A percentile compares a stretch with the other conserved stretches of the same genome.
Conservation (phyloP, 2,329 filamentous ascomycete genomes). For the Biscogniauxia marginata region DNA sequence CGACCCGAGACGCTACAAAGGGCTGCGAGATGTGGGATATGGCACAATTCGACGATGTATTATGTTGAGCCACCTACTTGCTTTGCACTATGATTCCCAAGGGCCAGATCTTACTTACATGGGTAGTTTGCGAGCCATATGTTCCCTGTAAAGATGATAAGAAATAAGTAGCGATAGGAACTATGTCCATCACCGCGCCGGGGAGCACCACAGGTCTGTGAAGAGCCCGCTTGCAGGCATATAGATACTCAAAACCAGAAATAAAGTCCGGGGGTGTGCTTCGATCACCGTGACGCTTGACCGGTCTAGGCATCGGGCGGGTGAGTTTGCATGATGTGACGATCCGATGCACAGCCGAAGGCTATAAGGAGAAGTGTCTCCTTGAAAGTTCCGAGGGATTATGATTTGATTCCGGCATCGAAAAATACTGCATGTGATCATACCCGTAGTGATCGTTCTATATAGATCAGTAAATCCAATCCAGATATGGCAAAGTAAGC, state of each 20-base stretch:
- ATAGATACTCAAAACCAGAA: constrained; percentile 11
- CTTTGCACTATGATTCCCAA: not conserved
- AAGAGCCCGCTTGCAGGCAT: constrained; percentile 4
- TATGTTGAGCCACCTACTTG: not conserved
- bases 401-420: constrained; percentile 17
- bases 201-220: constrained; percentile 7
- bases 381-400: constrained; percentile 13
- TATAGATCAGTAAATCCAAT: constrained; percentile 11
- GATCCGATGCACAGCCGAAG: constrained; percentile 8
- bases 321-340: constrained; percentile 8
- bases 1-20: constrained; percentile 11
- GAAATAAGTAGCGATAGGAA: constrained; percentile 9
- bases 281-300: not conserved
- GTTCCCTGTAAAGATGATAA: constrained; percentile 10
- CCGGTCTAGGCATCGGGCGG: constrained; percentile 10
- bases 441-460: constrained; percentile 5
- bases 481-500: constrained; percentile 15
- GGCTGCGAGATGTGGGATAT: constrained; percentile 1
- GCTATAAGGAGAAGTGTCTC: constrained; percentile 5
- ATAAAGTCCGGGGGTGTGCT: constrained; percentile 8
- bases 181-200: constrained; percentile 7
- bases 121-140: constrained; percentile 13
- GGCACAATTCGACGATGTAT: constrained; percentile 2
- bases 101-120: not conserved
- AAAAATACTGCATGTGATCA: constrained; percentile 14